Conservation (phyloP, 148 eudicot genomes). For the Persicaria maculosa region DNA sequence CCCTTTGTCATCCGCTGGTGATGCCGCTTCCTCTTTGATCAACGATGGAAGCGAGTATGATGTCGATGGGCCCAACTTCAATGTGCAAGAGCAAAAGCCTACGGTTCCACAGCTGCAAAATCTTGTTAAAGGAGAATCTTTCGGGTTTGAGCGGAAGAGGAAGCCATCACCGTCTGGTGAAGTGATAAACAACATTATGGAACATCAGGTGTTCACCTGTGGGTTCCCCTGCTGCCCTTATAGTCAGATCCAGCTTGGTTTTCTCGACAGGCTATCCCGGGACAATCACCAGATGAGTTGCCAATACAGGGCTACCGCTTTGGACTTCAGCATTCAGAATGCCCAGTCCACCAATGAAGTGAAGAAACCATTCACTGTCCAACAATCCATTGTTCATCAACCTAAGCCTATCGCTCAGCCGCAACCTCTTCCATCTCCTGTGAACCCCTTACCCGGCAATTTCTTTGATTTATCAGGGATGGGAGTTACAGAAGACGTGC, state of each 20-base stretch:
- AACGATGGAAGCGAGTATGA: slow-evolving; percentile 32
- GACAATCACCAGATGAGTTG: slow-evolving; percentile 53
- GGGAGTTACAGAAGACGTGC: slow-evolving; percentile 57
- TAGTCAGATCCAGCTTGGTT: slow-evolving; percentile 35
- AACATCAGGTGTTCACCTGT: slow-evolving; percentile 41
- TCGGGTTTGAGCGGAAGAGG: slow-evolving; percentile 50
- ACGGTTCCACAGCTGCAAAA: neutral
- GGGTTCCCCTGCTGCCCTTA: slow-evolving; percentile 48
- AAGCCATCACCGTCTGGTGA: slow-evolving; percentile 28
- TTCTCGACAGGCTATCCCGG: slow-evolving; percentile 36
- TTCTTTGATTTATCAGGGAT: slow-evolving; percentile 33
- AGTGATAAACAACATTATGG: slow-evolving; percentile 21
- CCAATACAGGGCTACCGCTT: slow-evolving; percentile 21
- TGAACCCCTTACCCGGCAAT: slow-evolving; percentile 18
- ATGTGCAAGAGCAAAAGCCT: slow-evolving; percentile 14
- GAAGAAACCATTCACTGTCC: slow-evolving; percentile 34
- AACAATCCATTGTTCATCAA: slow-evolving; percentile 29
- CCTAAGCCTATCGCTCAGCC: slow-evolving; percentile 23
- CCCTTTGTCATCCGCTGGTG: slow-evolving; percentile 16
- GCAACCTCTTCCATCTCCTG: neutral
- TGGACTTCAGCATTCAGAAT: slow-evolving; percentile 25
- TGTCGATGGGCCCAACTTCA: slow-evolving; percentile 21
- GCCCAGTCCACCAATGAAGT: slow-evolving; percentile 26
- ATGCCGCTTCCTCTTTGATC: slow-evolving; percentile 20
- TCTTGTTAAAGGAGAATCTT: slow-evolving; percentile 26